These are phyloP conservation scores for Gracilariopsis chorda DNA, from an alignment of 23 red algal species.

Conservation along the genomic window DNA sequence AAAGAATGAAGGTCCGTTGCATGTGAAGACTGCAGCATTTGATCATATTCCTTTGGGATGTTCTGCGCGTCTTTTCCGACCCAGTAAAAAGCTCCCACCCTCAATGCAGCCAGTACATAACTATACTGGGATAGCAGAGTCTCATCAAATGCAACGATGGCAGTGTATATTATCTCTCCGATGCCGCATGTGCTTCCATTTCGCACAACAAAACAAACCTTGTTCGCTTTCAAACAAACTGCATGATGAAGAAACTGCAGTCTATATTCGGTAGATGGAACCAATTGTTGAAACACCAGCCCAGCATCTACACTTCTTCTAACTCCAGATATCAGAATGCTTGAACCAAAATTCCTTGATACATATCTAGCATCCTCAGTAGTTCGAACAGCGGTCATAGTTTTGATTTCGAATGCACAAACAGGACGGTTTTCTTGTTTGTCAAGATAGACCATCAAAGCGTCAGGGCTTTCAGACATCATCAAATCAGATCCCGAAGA, in stretches of 20 bases:
- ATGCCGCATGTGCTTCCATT: neutral
- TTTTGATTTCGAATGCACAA: neutral
- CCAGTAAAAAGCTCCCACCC: neutral
- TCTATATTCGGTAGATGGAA: neutral
- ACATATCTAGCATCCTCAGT: neutral
- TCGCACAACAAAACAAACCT: neutral
- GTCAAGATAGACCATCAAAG: neutral
- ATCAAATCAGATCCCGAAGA: neutral
- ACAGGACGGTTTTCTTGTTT: neutral
- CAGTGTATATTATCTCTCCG: neutral
- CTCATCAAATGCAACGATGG: neutral
- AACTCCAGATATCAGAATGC: neutral
- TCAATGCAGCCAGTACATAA: neutral
- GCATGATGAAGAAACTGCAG: neutral
- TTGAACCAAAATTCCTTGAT: neutral
- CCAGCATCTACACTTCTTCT: neutral
- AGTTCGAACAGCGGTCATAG: neutral
- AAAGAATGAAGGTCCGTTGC: neutral
- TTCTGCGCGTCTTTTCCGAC: slow-evolving; percentile 1
- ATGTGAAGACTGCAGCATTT: too few relatives aligned
- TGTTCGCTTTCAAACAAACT: neutral
- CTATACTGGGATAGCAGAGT: neutral
- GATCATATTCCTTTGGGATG: too few relatives aligned
- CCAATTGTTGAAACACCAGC: neutral
- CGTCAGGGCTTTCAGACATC: neutral